These are phyloP conservation scores for Penicillium fimorum DNA, from an alignment of 495 filamentous ascomycete genomes.

Conservation along the genomic window DNA sequence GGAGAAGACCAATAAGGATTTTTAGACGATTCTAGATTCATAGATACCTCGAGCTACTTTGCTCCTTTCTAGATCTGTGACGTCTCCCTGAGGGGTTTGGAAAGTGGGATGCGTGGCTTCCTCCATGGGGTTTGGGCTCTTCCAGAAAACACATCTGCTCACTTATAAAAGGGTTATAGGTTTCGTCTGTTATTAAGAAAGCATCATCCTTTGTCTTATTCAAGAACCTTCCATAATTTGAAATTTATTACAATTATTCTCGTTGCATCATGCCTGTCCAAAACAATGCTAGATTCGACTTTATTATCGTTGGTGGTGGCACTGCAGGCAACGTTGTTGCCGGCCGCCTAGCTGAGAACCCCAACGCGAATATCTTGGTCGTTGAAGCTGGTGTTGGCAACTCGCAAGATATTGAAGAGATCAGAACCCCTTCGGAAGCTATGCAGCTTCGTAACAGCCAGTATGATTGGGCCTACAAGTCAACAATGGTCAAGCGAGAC, in stretches of 20 bases:
- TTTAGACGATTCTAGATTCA: too few relatives aligned
- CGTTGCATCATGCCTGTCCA: background rate
- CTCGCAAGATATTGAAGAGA: slow-evolving; percentile 38
- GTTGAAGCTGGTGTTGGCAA: slow-evolving; percentile 51
- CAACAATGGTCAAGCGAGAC: slow-evolving; percentile 58
- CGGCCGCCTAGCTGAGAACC: slow-evolving; percentile 57
- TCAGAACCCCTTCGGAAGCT: slow-evolving; percentile 44
- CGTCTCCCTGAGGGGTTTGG: too few relatives aligned
- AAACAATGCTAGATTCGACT: slow-evolving; percentile 25
- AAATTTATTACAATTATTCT: background rate
- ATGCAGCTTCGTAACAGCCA: slow-evolving; percentile 43
- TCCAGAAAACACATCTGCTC: too few relatives aligned
- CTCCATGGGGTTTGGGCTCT: too few relatives aligned
- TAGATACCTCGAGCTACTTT: too few relatives aligned
- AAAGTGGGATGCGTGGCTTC: too few relatives aligned
- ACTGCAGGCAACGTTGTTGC: slow-evolving; percentile 60
- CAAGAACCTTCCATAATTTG: background rate
- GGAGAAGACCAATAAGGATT: too few relatives aligned
- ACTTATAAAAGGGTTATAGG: too few relatives aligned
- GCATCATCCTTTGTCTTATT: background rate
- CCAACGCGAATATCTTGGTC: slow-evolving; percentile 49
- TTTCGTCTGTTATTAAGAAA: too few relatives aligned
- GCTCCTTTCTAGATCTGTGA: too few relatives aligned
- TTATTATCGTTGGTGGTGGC: slow-evolving; percentile 51
- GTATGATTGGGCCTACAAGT: slow-evolving; percentile 63